Percentiles rank a stretch among this genome's conserved stretches.
Evolutionary conservation across 2,329 filamentous ascomycete species (phyloP).

Genomic region (Clonostachys rosea): DNA sequence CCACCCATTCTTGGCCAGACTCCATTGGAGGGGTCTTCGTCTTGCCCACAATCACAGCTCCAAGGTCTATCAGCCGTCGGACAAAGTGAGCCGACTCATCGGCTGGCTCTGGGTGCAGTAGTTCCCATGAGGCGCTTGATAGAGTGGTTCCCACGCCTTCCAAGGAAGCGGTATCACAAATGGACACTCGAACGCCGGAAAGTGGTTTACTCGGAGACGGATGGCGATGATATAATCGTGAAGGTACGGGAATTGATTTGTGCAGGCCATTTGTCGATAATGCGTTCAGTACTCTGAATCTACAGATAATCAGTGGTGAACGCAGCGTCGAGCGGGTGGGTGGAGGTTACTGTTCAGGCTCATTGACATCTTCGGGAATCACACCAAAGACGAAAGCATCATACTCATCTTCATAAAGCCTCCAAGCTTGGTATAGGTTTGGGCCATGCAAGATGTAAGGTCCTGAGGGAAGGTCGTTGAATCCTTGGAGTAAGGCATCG

Average conservation of each 20-base stretch:
- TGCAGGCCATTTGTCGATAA: slow-evolving; percentile 15
- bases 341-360: slow-evolving; percentile 13
- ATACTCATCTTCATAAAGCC: slow-evolving; percentile 28
- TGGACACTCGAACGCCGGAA: slow-evolving; percentile 26
- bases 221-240: slow-evolving; percentile 22
- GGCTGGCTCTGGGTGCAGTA: slow-evolving; percentile 38
- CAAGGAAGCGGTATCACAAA: slow-evolving; percentile 25
- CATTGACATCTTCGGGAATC: slow-evolving; percentile 22
- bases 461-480: slow-evolving; percentile 25
- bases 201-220: slow-evolving; percentile 22
- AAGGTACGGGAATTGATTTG: slow-evolving; percentile 28
- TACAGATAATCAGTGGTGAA: slow-evolving; percentile 4
- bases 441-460: slow-evolving; percentile 34
- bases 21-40: slow-evolving; percentile 45
- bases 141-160: slow-evolving; percentile 49
- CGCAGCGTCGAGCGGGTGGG: not conserved
- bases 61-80: slow-evolving; percentile 52
- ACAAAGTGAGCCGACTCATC: slow-evolving; percentile 42
- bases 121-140: slow-evolving; percentile 54
- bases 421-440: slow-evolving; percentile 33
- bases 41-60: slow-evolving; percentile 51
- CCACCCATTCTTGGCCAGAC: slow-evolving; percentile 33
- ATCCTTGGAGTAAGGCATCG: slow-evolving; percentile 6
- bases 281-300: slow-evolving; percentile 20
- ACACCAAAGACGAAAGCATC: slow-evolving; percentile 30